Base-by-base conservation (phyloP, 2,329 filamentous ascomycete genomes). In the Xylariaceae sp. region DNA sequence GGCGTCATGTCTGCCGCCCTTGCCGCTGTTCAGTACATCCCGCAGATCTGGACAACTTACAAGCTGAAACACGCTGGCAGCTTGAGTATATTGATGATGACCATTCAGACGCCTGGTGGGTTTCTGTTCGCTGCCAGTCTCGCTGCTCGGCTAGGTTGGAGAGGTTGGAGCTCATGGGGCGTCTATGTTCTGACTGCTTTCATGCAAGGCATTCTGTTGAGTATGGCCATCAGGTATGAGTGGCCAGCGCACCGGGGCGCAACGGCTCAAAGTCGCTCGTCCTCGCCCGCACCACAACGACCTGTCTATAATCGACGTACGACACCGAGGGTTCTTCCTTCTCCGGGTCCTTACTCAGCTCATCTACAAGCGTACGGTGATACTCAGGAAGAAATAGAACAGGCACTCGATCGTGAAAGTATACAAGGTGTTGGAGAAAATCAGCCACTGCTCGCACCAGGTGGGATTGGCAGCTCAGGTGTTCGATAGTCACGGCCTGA, bases 51-150 rank as follows among this genome's bases (percentile, higher is more conserved):
- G 74, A 97, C 89, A 47, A 99, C 94, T 0, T 95, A 89, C 73
- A 81, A 78, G 47, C 76, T 97, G 52, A 88, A 93, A 67, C 87
- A 92, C 63, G 88, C 96, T 2, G 91, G 91, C 49, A 96, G 91
- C 68, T 74, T 99, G 62, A 96, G 90, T 65, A 94, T 99, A 51
- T 87, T 90, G 5, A 97, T 97, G 88, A 97, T 99, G 92, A 88
- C 89, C 67, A 96, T 99, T 33, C 94, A 99, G 70, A 97, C 93
- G 0, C 94, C 94, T 0, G 94, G 94, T 0, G 91, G 90, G 53
- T 86, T 96, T 61, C 74, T 99, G 6, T 97, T 96, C 73, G 91
- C 93, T 0, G 86, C 81, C 12, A 97, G 91, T 68, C 74, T 99
- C 41, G 90, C 87, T 46, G 83, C 82, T 7, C 82, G 94, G 42